phyloP scores from a whole-genome alignment of 2,329 filamentous ascomycete genomes.

The Blastomyces emzantsi region DNA sequence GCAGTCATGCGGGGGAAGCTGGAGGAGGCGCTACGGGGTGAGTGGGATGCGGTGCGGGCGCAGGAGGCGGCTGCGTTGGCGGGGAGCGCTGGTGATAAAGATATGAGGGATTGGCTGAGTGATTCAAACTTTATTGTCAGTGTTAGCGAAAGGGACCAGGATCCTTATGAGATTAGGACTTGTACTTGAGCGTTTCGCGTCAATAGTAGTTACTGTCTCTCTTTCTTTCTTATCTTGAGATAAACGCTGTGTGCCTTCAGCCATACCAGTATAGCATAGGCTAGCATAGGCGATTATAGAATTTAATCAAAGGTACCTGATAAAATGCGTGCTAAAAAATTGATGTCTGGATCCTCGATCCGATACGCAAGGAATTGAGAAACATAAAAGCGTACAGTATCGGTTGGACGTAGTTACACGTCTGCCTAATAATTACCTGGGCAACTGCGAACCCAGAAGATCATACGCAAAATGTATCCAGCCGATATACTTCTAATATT shows the following conservation, averaged over 20 bases:
- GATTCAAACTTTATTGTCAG: conserved; percentile 54
- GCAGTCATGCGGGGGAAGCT: conserved; percentile 61
- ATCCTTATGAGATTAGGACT: conserved; percentile 78
- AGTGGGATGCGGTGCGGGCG: conserved; percentile 44
- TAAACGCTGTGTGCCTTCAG: background rate
- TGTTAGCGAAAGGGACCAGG: conserved; percentile 70
- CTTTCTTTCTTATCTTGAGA: too few species aligned
- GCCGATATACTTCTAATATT: background rate
- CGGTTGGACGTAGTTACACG: background rate
- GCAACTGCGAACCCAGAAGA: background rate
- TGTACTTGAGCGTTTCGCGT: background rate
- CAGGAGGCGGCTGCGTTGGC: conserved; percentile 29
- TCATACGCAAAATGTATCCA: background rate
- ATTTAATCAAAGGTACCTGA: background rate
- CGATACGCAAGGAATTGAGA: background rate
- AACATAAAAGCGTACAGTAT: background rate
- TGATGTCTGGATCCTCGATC: background rate
- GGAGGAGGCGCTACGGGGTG: conserved; percentile 47
- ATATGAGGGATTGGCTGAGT: conserved; percentile 40
- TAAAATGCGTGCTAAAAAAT: background rate
- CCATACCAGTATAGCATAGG: background rate
- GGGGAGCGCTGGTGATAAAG: conserved; percentile 24
- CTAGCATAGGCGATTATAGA: background rate
- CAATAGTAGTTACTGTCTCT: background rate
- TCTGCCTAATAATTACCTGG: background rate